phyloP scores from a whole-genome alignment of 164 flowering plant genomes.

The Sedum album region DNA sequence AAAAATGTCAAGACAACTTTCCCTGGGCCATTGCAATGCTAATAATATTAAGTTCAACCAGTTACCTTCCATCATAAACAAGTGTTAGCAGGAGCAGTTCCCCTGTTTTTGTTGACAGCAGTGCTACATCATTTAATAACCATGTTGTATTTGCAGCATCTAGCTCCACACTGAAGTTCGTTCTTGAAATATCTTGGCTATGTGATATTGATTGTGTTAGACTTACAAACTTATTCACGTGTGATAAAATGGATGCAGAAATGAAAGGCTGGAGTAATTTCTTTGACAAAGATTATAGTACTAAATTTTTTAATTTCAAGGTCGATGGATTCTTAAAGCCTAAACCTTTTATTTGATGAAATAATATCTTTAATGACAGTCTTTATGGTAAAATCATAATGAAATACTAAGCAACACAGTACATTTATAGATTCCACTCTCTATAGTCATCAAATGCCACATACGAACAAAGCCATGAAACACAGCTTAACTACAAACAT shows the following conservation, averaged over 20 bases:
- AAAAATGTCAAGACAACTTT: background rate
- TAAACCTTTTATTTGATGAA: background rate
- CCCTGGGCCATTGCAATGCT: too few relatives aligned
- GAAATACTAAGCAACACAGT: too few relatives aligned
- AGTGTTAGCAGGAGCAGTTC: constrained; percentile 75
- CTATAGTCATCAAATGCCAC: background rate
- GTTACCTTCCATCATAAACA: constrained; percentile 89
- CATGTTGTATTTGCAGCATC: constrained; percentile 89
- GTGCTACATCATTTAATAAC: constrained; percentile 73
- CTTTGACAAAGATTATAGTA: background rate
- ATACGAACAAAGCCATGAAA: too few relatives aligned
- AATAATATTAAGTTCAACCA: constrained; percentile 1
- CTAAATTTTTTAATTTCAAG: too few relatives aligned
- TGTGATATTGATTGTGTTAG: constrained; percentile 1
- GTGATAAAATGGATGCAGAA: background rate
- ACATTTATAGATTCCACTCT: too few relatives aligned
- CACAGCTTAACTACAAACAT: background rate
- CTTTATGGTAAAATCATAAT: too few relatives aligned
- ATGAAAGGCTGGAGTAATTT: background rate
- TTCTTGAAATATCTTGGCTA: constrained; percentile 88
- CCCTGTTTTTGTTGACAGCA: constrained; percentile 92
- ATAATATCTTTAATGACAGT: too few relatives aligned
- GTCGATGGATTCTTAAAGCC: too few relatives aligned
- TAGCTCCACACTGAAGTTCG: constrained; percentile 78
- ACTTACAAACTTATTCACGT: background rate